These are phyloP conservation scores for Waltergamsia citrina DNA, from an alignment of 2,329 filamentous ascomycete genomes.

Conservation along the genomic window DNA sequence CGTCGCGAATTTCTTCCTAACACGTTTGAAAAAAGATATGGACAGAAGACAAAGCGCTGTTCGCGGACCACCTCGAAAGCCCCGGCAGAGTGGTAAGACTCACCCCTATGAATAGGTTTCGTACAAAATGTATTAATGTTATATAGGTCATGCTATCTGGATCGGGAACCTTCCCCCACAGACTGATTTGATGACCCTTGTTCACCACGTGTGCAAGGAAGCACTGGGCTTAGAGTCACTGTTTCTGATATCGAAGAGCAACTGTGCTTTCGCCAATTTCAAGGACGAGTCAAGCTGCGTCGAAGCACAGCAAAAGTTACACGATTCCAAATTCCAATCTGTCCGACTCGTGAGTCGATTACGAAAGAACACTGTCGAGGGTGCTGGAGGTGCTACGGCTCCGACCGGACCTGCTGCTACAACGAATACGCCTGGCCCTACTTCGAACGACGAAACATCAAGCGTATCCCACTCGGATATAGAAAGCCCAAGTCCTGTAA, in stretches of 20 bases:
- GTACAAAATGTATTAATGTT: constrained; percentile 5
- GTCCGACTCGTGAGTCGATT: constrained; percentile 80
- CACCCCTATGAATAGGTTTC: background rate
- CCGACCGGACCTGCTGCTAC: constrained; percentile 43
- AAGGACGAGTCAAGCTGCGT: constrained; percentile 68
- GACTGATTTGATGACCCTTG: constrained; percentile 73
- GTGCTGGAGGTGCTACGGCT: constrained; percentile 34
- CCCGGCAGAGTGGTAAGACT: constrained; percentile 50
- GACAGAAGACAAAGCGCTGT: constrained; percentile 14
- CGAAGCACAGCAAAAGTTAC: constrained; percentile 71
- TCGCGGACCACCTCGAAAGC: constrained; percentile 25
- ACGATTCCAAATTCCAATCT: constrained; percentile 83
- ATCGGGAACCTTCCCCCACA: constrained; percentile 87
- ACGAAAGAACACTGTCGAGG: constrained; percentile 46
- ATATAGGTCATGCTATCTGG: constrained; percentile 84
- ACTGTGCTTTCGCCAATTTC: constrained; percentile 96
- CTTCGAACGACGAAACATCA: background rate
- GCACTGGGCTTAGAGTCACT: constrained; percentile 75
- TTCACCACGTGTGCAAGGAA: constrained; percentile 80
- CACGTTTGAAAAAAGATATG: background rate
- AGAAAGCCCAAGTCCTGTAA: background rate
- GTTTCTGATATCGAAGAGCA: constrained; percentile 93
- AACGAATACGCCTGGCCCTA: constrained; percentile 7
- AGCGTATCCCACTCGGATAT: background rate
- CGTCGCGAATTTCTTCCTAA: too few relatives aligned